Evolutionary conservation across 352 stramenopile genomes (phyloP).

Genomic region (Chrysophaeum taylorii): DNA sequence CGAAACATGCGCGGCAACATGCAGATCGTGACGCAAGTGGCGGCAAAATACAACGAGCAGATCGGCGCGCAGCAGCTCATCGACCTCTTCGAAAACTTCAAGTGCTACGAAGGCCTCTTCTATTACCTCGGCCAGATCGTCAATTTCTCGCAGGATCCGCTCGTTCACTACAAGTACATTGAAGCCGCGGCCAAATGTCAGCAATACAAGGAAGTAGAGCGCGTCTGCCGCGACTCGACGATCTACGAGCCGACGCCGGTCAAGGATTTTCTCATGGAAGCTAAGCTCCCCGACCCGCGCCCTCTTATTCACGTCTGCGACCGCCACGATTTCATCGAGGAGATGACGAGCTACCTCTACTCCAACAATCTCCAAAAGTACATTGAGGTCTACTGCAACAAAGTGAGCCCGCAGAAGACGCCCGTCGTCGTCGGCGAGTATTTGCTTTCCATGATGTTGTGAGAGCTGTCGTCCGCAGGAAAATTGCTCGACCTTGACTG

Average conservation of each 20-base stretch:
- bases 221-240: constrained; percentile 97
- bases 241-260: constrained; percentile 97
- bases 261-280: constrained; percentile 99
- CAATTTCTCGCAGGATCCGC: constrained; percentile 90
- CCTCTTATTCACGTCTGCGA: constrained; percentile 99
- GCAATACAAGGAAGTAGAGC: constrained; percentile 99
- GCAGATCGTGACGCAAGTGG: constrained; percentile 96
- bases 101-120: constrained; percentile 94
- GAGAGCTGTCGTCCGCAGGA: too few relatives aligned
- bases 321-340: constrained; percentile 96
- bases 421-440: constrained; percentile 92
- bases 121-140: constrained; percentile 98
- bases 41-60: constrained; percentile 82
- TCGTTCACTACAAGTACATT: constrained; percentile 99
- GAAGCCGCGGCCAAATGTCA: constrained; percentile 97
- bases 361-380: constrained; percentile 99
- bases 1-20: constrained; percentile 91
- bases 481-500: constrained; percentile 78
- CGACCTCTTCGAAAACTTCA: constrained; percentile 97
- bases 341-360: constrained; percentile 99
- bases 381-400: constrained; percentile 98
- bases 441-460: too few relatives aligned
- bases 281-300: constrained; percentile 94
- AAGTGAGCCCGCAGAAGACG: constrained; percentile 94
- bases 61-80: constrained; percentile 91